These are phyloP conservation scores for Penicillium freii DNA, from an alignment of 2,329 filamentous ascomycete genomes.

Conservation along the genomic window DNA sequence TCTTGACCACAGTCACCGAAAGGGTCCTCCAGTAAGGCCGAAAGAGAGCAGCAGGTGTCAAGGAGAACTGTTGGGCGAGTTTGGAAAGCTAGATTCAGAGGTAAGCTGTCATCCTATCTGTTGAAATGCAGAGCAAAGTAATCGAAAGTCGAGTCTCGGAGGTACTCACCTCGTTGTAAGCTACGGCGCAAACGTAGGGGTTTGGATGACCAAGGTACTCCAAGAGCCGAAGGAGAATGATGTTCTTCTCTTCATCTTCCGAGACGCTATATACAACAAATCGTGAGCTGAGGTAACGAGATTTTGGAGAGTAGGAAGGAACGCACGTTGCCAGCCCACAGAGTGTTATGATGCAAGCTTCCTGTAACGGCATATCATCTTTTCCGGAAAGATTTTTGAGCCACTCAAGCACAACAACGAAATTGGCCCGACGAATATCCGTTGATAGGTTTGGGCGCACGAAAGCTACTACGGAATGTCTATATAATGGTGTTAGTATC, in stretches of 20 bases:
- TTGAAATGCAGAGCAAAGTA: not conserved
- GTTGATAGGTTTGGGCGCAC: conserved; percentile 51
- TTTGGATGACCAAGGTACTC: conserved; percentile 86
- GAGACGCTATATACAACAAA: conserved; percentile 55
- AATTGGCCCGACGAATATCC: conserved; percentile 60
- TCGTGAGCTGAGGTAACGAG: not conserved
- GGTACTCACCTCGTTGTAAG: conserved; percentile 70
- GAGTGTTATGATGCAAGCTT: conserved; percentile 83
- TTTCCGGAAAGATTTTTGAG: conserved; percentile 71
- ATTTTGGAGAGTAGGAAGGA: not conserved
- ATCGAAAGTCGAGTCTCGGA: not conserved
- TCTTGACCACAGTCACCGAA: conserved; percentile 77
- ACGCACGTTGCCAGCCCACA: conserved; percentile 72
- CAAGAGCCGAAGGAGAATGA: conserved; percentile 77
- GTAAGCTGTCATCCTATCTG: conserved; percentile 1
- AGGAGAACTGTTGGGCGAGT: conserved; percentile 64
- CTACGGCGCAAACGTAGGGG: conserved; percentile 72
- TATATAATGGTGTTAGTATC: conserved; percentile 32
- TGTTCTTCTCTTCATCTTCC: conserved; percentile 78
- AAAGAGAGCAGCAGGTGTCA: conserved; percentile 67
- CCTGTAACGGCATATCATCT: conserved; percentile 65
- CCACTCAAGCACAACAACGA: conserved; percentile 66
- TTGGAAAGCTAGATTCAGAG: conserved; percentile 57
- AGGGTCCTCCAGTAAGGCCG: conserved; percentile 86
- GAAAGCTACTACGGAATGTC: conserved; percentile 65